A percentile compares a stretch with the other conserved stretches of the same genome.
These are phyloP conservation scores for Lonicera japonica DNA, from an alignment of 129 eudicot species.

Conservation along the genomic window DNA sequence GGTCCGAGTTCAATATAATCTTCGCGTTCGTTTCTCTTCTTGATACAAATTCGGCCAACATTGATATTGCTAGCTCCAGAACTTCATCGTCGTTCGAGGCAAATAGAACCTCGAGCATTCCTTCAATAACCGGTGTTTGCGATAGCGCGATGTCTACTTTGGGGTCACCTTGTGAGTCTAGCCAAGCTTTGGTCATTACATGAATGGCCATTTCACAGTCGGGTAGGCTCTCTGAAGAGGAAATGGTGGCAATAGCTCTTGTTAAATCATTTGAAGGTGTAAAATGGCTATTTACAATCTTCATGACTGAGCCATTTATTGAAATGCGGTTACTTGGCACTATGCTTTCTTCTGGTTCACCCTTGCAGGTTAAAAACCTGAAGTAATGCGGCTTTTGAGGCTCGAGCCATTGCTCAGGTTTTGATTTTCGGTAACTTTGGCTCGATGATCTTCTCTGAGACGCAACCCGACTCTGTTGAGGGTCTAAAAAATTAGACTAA, in stretches of 20 bases:
- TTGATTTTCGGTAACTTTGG: slow-evolving; percentile 18
- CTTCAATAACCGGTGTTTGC: slow-evolving; percentile 47
- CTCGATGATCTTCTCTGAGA: slow-evolving; percentile 28
- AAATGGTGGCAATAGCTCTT: slow-evolving; percentile 39
- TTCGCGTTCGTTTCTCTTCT: slow-evolving; percentile 33
- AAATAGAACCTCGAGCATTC: slow-evolving; percentile 57
- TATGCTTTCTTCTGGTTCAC: slow-evolving; percentile 24
- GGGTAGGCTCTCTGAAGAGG: slow-evolving; percentile 39
- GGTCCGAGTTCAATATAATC: slow-evolving; percentile 45
- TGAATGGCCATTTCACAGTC: slow-evolving; percentile 73
- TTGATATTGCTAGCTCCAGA: slow-evolving; percentile 53
- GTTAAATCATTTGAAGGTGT: slow-evolving; percentile 30
- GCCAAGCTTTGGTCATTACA: slow-evolving; percentile 54
- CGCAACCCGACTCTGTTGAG: slow-evolving; percentile 41
- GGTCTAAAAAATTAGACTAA: neutral
- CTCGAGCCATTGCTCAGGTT: slow-evolving; percentile 18
- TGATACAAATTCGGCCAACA: slow-evolving; percentile 52
- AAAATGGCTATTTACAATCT: slow-evolving; percentile 10
- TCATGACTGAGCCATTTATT: slow-evolving; percentile 13
- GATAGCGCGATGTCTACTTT: slow-evolving; percentile 28
- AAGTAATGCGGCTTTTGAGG: slow-evolving; percentile 28
- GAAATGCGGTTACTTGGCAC: slow-evolving; percentile 1
- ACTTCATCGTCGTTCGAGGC: slow-evolving; percentile 62
- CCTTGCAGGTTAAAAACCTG: slow-evolving; percentile 41
- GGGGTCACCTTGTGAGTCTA: slow-evolving; percentile 32